Base-by-base conservation (phyloP, 768 basidiomycete genomes). In the Leccinum boreale region DNA sequence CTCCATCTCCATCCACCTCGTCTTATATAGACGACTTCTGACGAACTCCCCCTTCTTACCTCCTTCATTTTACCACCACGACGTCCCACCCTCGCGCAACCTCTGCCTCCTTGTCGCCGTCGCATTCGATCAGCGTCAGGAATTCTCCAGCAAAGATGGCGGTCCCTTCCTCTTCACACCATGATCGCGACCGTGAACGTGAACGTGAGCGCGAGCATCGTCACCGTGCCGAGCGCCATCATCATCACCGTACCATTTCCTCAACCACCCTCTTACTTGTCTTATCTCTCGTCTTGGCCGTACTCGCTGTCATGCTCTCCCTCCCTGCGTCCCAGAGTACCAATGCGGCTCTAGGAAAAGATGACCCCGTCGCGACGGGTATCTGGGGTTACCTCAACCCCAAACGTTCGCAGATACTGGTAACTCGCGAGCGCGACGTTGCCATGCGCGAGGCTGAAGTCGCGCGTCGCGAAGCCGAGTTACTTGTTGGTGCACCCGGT, bases 301-400 rank as follows among this genome's bases (percentile, higher is more conserved):
- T 92, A 23, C 81, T 94, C n/a, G 91, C 92, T 5, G 85, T 94
- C 66, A 92, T 94, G 90, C 84, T 94, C 24, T 92, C 92, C 3
- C 79, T 94, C 5, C 92, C 92, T 1, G 84, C 85, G 0, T 76
- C 79, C 46, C 75, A 75, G 48, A 62, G 74, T n/a, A 57, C 74
- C 19, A 62, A 69, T 0, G 31, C 77, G 0, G 53, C 56, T 4
- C 60, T 58, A 15, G 74, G 71, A 42, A 71, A 75, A 23, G 71
- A 76, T 0, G 77, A 77, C 2, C 68, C 80, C 14, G 68, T 54
- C 11, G 56, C 79, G 4, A 75, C 78, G 10, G 86, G 88, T 19
- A 79, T 92, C 35, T 82, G 85, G 77, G 84, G 86, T 3, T 86
- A 86, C 58, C 79, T 94, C 26, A 89, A 86, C 23, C 92, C 92